Conservation (phyloP, 2,329 filamentous ascomycete species). For the Stachybotrys echinatus region DNA sequence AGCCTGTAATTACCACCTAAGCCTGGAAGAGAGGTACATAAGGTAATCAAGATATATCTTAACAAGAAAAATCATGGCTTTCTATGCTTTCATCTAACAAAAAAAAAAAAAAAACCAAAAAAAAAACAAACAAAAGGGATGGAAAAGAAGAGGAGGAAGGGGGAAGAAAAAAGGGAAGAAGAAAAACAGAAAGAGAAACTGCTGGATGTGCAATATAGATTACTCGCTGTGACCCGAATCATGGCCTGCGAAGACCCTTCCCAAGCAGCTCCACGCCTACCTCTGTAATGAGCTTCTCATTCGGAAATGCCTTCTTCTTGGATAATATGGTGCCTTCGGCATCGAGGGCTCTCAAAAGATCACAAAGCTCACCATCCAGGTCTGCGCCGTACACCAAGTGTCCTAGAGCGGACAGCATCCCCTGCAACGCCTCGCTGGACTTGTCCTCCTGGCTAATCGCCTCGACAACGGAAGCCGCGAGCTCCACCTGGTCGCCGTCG, state of each 20-base stretch:
- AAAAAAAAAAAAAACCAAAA: no score
- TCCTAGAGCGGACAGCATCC: conserved; percentile 71
- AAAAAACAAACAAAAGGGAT: no score
- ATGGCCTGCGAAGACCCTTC: conserved; percentile 39
- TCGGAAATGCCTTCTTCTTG: conserved; percentile 52
- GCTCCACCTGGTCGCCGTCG: conserved; percentile 70
- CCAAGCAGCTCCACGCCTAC: conserved; percentile 47
- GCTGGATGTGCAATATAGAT: no score
- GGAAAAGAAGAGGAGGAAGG: no score
- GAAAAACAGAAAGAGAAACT: no score
- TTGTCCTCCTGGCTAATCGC: conserved; percentile 54
- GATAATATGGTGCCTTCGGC: conserved; percentile 57
- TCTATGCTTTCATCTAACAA: no score
- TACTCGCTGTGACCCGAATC: neutral
- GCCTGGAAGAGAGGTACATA: no score
- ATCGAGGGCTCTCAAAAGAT: conserved; percentile 74
- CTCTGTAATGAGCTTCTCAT: conserved; percentile 52
- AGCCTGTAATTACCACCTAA: no score
- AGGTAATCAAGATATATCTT: no score
- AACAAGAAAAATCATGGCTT: no score
- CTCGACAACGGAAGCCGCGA: conserved; percentile 76
- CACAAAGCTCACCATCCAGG: conserved; percentile 68
- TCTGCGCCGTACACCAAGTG: conserved; percentile 68
- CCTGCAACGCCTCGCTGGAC: conserved; percentile 69
- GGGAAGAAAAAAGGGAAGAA: no score